phyloP scores from a whole-genome alignment of 441 rosid species.

The Gossypium trilobum region DNA sequence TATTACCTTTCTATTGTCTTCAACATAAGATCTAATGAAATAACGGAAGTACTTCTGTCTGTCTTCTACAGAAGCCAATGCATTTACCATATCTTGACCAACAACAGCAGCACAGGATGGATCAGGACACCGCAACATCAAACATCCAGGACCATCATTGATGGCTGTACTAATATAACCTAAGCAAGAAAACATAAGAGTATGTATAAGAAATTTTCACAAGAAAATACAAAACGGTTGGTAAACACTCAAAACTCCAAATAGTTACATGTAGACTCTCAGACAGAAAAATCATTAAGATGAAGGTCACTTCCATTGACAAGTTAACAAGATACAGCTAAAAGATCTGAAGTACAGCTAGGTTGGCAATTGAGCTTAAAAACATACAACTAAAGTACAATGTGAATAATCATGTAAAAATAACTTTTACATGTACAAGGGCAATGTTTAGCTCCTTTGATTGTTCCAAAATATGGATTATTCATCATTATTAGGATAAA shows the following conservation, averaged over 20 bases:
- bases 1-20: slow-evolving; percentile 59
- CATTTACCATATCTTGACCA: slow-evolving; percentile 51
- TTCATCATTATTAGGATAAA: not conserved
- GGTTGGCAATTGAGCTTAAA: not conserved
- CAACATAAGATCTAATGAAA: slow-evolving; percentile 62
- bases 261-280: not conserved
- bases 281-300: not conserved
- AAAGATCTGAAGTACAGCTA: not conserved
- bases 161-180: slow-evolving; percentile 60
- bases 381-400: not conserved
- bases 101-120: slow-evolving; percentile 59
- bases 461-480: not conserved
- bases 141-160: slow-evolving; percentile 71
- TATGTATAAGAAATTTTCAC: slow-evolving; percentile 10
- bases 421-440: not conserved
- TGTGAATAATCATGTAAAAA: not conserved
- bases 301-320: not conserved
- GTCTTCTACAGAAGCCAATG: slow-evolving; percentile 40
- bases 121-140: slow-evolving; percentile 60
- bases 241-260: not conserved
- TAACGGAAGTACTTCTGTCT: slow-evolving; percentile 42
- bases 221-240: not conserved
- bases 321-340: not conserved
- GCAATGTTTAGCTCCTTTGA: not conserved
- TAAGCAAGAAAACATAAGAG: slow-evolving; percentile 18